Evolutionary conservation across 106 monocot species (phyloP), one percentile per base, ranked within the genome.

Genomic region (Acorus gramineus): DNA sequence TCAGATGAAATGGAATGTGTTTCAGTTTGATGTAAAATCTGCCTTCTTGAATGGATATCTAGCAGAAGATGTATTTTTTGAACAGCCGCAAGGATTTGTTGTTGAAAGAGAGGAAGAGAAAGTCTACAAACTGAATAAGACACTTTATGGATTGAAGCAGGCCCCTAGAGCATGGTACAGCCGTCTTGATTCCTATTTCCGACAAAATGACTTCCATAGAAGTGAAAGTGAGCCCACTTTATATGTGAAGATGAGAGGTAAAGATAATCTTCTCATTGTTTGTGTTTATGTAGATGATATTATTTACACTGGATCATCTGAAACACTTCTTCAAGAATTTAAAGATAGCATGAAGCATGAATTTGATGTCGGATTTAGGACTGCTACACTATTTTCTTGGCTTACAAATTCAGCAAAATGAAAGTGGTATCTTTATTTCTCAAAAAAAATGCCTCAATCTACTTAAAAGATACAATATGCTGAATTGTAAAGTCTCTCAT

Each of bases 1-100:
- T 45, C 55, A 68, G 14, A 47, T 58, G 42, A 48, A 49, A 42
- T 46, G 56, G 68, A 47, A 58, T 42, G 57, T 49, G 6, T 56
- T 46, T 48, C 68, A 68, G 6, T 47, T 68, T 45, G 68, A 68
- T 55, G 57, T 68, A 2, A 68, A 68, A 58, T 68, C 68, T 4
- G 57, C 57, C 11, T 58, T 57, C 14, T 45, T 56, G 2, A 68
- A 68, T 68, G 68, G 68, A 3, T 3, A 52, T 2, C 5, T 58
- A 4, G 8, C 57, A 4, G 68, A 58, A 49, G 68, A 56, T 14
- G 55, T 68, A 3, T 57, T 47, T 68, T 11, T 68, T 44, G 46
- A 57, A 46, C 67, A 55, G 44, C 67, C 67, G 11, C 4, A 44
- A 11, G 67, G 55, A 2, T 67, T 67, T 51, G 44, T 43, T 3